These are phyloP conservation scores for Aspergillus homomorphus DNA, from an alignment of 495 filamentous ascomycete species.

Conservation along the genomic window DNA sequence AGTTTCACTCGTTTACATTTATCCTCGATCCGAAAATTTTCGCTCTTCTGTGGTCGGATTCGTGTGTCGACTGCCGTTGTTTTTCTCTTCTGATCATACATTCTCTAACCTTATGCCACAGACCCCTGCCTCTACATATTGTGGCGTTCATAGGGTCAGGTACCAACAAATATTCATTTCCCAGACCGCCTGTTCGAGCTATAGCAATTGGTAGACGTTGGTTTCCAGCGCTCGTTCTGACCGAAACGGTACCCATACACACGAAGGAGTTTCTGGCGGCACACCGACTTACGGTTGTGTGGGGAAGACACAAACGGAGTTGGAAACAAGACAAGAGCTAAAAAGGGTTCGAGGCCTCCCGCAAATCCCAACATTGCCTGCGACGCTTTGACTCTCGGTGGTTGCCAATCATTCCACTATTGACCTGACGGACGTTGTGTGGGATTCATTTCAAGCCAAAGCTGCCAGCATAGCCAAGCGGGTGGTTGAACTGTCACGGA, in stretches of 20 bases:
- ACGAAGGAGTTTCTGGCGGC: background rate
- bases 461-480: background rate
- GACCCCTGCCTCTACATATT: background rate
- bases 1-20: background rate
- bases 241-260: background rate
- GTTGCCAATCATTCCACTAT: background rate
- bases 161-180: background rate
- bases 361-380: background rate
- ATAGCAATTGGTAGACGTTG: background rate
- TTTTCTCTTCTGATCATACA: background rate
- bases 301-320: conserved; percentile 6
- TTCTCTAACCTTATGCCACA: background rate
- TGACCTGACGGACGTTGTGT: background rate
- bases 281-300: conserved; percentile 9
- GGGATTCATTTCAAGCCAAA: background rate
- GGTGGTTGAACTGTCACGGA: background rate
- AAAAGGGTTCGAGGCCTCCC: conserved; percentile 1
- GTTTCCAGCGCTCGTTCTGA: background rate
- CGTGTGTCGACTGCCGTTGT: background rate
- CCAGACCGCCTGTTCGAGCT: background rate
- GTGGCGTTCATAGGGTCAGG: background rate
- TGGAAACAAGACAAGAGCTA: background rate
- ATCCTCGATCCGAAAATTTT: background rate
- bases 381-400: background rate
- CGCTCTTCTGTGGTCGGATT: background rate